These are phyloP conservation scores for Penstemon davidsonii DNA, from an alignment of 257 asterid species.

Conservation along the genomic window DNA sequence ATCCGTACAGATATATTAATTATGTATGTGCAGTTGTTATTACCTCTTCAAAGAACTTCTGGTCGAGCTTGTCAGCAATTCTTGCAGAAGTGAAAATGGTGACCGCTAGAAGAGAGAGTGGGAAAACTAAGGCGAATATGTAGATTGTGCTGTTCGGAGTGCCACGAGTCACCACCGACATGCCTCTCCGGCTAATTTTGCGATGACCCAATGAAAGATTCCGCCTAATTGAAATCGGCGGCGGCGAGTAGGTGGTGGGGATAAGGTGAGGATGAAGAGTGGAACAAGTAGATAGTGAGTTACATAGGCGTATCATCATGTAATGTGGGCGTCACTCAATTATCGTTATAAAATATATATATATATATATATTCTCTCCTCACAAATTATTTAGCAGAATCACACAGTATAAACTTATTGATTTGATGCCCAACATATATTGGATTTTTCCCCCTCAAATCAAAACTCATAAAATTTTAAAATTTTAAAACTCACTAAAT, in stretches of 20 bases:
- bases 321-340: neutral
- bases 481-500: too few species aligned
- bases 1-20: too few species aligned
- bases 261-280: conserved; percentile 17
- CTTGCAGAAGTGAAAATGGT: conserved; percentile 45
- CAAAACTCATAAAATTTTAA: too few species aligned
- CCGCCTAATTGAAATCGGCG: neutral
- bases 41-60: conserved; percentile 59
- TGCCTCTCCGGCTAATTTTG: conserved; percentile 26
- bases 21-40: neutral
- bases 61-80: conserved; percentile 52
- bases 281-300: conserved; percentile 4
- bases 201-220: neutral
- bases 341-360: too few species aligned
- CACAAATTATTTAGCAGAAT: too few species aligned
- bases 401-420: too few species aligned
- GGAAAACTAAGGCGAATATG: conserved; percentile 49
- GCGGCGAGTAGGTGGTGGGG: conserved; percentile 10
- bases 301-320: conserved; percentile 5
- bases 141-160: conserved; percentile 35
- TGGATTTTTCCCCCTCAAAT: too few species aligned
- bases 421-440: too few species aligned
- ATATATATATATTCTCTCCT: too few species aligned
- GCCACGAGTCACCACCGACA: conserved; percentile 42
- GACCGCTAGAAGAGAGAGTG: conserved; percentile 51